phyloP scores from a whole-genome alignment of 768 basidiomycete species.

The Podaxis mareebaensis region DNA sequence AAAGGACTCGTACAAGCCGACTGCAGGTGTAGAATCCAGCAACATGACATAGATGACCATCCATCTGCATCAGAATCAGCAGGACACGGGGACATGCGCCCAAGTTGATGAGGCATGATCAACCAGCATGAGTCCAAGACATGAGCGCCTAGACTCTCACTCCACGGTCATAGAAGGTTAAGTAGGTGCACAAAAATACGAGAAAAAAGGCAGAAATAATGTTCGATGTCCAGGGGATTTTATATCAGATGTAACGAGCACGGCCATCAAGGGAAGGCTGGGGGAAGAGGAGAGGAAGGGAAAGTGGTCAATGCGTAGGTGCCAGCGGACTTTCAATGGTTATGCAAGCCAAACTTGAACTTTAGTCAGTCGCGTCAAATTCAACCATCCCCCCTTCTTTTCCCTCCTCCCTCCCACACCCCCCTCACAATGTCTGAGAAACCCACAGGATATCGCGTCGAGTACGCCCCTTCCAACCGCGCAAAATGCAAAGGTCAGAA shows the following conservation, averaged over 20 bases:
- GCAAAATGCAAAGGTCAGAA: conserved; percentile 78
- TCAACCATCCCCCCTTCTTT: conserved; percentile 26
- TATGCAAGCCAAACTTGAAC: conserved; percentile 31
- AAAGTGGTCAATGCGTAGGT: conserved; percentile 45
- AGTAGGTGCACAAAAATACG: background rate
- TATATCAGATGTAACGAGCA: background rate
- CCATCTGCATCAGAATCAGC: background rate
- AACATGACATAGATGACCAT: background rate
- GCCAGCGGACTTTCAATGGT: conserved; percentile 48
- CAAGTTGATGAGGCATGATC: conserved; percentile 8
- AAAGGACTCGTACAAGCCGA: background rate
- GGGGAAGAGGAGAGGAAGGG: conserved; percentile 15
- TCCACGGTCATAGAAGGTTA: background rate
- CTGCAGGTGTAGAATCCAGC: background rate
- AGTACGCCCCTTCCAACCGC: conserved; percentile 68
- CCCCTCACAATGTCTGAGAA: conserved; percentile 43
- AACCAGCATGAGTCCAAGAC: background rate
- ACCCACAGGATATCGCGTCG: conserved; percentile 72
- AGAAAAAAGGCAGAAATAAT: background rate
- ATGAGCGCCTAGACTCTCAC: background rate
- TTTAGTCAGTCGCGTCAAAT: conserved; percentile 31
- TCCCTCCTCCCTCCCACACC: conserved; percentile 24
- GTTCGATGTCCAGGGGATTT: background rate
- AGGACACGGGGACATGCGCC: background rate
- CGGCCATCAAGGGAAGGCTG: background rate